These are phyloP conservation scores for Barnettozyma populi DNA, from an alignment of 805 yeast genomes.

Conservation along the genomic window DNA sequence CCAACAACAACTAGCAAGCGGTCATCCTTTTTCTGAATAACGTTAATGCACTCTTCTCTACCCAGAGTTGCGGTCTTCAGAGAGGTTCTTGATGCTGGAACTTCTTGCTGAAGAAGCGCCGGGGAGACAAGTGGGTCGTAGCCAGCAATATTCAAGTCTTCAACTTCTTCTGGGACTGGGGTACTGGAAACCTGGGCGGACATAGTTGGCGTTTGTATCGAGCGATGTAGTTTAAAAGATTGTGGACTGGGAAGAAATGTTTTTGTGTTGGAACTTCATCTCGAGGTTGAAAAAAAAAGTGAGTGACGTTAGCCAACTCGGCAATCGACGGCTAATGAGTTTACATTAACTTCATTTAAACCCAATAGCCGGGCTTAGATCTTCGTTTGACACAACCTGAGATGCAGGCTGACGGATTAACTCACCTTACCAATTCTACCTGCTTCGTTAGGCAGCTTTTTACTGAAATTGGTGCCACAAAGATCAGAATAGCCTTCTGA, in stretches of 20 bases:
- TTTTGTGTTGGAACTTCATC: not conserved
- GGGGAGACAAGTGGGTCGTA: conserved; percentile 95
- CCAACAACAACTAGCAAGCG: conserved; percentile 86
- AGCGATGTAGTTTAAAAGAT: not conserved
- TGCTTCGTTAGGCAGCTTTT: too few species aligned
- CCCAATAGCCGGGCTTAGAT: not conserved
- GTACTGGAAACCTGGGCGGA: conserved; percentile 2
- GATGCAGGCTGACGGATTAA: not conserved
- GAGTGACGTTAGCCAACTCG: not conserved
- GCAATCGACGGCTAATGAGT: conserved; percentile 6
- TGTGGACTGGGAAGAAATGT: not conserved
- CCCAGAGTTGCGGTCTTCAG: conserved; percentile 66
- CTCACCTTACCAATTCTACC: not conserved
- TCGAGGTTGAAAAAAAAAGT: not conserved
- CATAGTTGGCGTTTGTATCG: conserved; percentile 6
- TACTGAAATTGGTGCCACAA: not conserved
- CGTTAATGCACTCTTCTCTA: conserved; percentile 70
- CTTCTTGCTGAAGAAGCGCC: conserved; percentile 80
- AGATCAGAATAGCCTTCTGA: not conserved
- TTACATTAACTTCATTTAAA: not conserved
- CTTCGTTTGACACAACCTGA: not conserved
- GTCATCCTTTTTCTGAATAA: conserved; percentile 74
- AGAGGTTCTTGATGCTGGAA: conserved; percentile 55
- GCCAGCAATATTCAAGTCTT: conserved; percentile 75
- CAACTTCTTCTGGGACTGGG: conserved; percentile 35